These are phyloP conservation scores for Diaporthe humulicola DNA, from an alignment of 2,329 filamentous ascomycete genomes.

Conservation along the genomic window DNA sequence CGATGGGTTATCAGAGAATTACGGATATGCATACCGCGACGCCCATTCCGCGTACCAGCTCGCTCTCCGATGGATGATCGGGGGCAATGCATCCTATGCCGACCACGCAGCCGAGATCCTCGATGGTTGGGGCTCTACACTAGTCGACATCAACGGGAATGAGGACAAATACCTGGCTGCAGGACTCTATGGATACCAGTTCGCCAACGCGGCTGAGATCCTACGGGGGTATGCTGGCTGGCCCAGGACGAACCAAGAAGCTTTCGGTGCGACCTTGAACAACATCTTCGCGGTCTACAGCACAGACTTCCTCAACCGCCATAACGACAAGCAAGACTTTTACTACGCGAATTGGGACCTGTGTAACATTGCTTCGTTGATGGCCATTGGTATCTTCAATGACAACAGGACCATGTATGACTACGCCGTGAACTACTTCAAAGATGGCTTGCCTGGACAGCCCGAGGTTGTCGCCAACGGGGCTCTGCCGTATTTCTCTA, in stretches of 20 bases:
- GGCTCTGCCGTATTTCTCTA: conserved; percentile 5
- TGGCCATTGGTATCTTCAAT: conserved; percentile 53
- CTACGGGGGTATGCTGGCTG: conserved; percentile 45
- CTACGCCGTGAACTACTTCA: conserved; percentile 52
- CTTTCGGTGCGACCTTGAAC: conserved; percentile 45
- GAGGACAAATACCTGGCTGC: conserved; percentile 51
- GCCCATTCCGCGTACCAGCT: conserved; percentile 10
- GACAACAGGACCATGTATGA: conserved; percentile 54
- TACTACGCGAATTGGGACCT: conserved; percentile 48
- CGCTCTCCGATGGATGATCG: conserved; percentile 52
- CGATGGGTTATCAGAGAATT: background rate
- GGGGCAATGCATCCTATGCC: conserved; percentile 49
- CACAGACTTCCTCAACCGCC: conserved; percentile 47
- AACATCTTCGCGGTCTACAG: conserved; percentile 52
- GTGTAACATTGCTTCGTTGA: conserved; percentile 52
- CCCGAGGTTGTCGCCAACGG: conserved; percentile 11
- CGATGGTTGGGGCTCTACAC: conserved; percentile 49
- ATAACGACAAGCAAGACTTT: conserved; percentile 46
- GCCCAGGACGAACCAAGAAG: background rate
- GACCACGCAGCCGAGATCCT: conserved; percentile 49
- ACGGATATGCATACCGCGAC: conserved; percentile 7
- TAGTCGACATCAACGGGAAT: conserved; percentile 48
- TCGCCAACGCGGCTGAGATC: conserved; percentile 55
- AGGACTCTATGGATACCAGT: conserved; percentile 55
- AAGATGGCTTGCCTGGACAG: conserved; percentile 43